phyloP scores from a whole-genome alignment of 139 green algal genomes.

The Pycnococcus provasolii region DNA sequence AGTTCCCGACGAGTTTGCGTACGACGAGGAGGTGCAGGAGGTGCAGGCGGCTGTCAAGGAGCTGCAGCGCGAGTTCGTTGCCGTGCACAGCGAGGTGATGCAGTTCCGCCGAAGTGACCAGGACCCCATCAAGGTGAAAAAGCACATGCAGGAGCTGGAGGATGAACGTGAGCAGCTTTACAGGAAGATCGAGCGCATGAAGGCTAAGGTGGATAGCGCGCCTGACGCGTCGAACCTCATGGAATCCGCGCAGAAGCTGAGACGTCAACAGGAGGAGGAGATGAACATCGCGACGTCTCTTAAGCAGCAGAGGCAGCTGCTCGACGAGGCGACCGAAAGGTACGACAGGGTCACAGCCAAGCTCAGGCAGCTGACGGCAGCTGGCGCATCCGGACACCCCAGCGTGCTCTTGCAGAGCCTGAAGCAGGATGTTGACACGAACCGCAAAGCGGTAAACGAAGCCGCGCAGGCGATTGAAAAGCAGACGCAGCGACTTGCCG shows the following conservation, averaged over 20 bases:
- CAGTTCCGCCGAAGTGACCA: not conserved
- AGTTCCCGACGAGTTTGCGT: not conserved
- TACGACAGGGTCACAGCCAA: not conserved
- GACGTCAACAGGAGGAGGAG: slow-evolving; percentile 15
- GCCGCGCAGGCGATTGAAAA: not conserved
- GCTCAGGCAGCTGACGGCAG: not conserved
- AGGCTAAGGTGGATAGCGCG: slow-evolving; percentile 5
- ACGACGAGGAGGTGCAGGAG: slow-evolving; percentile 2
- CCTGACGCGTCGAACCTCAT: not conserved
- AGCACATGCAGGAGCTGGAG: not conserved
- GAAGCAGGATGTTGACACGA: too few species aligned
- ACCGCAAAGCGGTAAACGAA: not conserved
- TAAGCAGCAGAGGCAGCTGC: not conserved
- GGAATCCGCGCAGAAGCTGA: slow-evolving; percentile 5
- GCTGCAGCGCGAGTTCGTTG: slow-evolving; percentile 3
- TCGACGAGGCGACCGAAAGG: too few species aligned
- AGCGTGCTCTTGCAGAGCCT: too few species aligned
- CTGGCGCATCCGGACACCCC: too few species aligned
- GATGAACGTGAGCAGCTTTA: not conserved
- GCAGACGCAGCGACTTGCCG: not conserved
- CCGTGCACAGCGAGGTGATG: slow-evolving; percentile 6
- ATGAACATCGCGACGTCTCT: not conserved
- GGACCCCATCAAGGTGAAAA: not conserved
- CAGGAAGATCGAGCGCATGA: slow-evolving; percentile 1
- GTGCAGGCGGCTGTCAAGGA: not conserved